Percentiles rank a stretch among this genome's conserved stretches.
Evolutionary conservation across 1,284 basidiomycete species (phyloP).

Genomic region (Waitea zeae): DNA sequence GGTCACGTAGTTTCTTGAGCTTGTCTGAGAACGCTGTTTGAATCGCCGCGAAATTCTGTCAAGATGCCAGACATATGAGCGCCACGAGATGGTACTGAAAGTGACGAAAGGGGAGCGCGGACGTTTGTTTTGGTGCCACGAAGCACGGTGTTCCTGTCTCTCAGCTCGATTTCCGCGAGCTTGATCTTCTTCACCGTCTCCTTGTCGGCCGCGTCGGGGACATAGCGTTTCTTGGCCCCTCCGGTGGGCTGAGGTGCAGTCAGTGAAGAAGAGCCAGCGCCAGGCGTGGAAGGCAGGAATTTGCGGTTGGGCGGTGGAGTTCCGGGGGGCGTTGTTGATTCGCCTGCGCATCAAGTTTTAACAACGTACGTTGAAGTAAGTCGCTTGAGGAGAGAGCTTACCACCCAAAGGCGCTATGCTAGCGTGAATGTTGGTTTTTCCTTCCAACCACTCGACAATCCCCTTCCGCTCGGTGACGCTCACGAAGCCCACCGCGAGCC

Average conservation of each 20-base stretch:
- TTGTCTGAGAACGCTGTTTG: conserved; percentile 46
- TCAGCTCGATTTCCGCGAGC: conserved; percentile 53
- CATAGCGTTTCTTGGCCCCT: conserved; percentile 59
- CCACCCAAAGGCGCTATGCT: conserved; percentile 38
- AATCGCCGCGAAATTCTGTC: conserved; percentile 57
- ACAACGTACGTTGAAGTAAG: neutral
- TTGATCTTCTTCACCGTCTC: conserved; percentile 76
- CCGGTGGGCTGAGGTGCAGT: conserved; percentile 11
- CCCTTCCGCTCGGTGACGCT: conserved; percentile 74
- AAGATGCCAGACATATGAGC: conserved; percentile 1
- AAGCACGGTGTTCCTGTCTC: conserved; percentile 61
- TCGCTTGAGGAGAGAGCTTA: conserved; percentile 15
- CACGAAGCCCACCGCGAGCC: conserved; percentile 60
- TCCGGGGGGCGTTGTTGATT: conserved; percentile 46
- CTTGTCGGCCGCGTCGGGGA: conserved; percentile 58
- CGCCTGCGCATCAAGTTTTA: conserved; percentile 10
- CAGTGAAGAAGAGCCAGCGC: no score
- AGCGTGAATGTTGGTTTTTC: conserved; percentile 36
- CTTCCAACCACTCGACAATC: conserved; percentile 73
- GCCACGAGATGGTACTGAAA: conserved; percentile 1
- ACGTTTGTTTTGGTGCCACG: conserved; percentile 65
- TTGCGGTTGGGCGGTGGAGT: conserved; percentile 27
- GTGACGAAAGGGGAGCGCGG: conserved; percentile 9
- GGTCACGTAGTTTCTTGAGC: conserved; percentile 57
- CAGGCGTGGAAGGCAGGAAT: conserved; percentile 17